Conservation (phyloP, 352 stramenopile genomes). For the Globisporangium yorkense region DNA sequence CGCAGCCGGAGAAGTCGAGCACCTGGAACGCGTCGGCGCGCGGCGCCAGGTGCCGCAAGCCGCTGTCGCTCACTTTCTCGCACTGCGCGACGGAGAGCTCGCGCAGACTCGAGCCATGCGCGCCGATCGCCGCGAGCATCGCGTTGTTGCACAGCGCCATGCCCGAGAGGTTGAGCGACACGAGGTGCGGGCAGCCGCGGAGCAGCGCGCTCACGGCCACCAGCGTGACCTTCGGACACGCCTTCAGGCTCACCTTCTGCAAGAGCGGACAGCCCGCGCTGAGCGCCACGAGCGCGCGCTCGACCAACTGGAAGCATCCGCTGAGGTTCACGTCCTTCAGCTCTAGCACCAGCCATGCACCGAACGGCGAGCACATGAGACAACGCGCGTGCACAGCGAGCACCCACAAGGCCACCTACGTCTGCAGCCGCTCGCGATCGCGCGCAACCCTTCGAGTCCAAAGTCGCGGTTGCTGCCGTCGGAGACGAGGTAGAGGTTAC, state of each 20-base stretch:
- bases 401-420: conserved; percentile 14
- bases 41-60: conserved; percentile 38
- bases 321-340: conserved; percentile 51
- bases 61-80: conserved; percentile 52
- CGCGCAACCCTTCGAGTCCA: conserved; percentile 88
- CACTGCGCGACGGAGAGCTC: conserved; percentile 62
- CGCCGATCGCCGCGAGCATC: conserved; percentile 43
- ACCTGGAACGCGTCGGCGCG: conserved; percentile 57
- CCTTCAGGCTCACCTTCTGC: conserved; percentile 65
- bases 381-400: neutral
- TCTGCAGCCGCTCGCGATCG: conserved; percentile 55
- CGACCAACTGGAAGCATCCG: conserved; percentile 80
- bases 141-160: conserved; percentile 56
- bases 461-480: conserved; percentile 91
- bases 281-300: conserved; percentile 78
- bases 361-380: neutral
- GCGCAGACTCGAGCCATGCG: conserved; percentile 22
- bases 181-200: conserved; percentile 38
- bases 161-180: conserved; percentile 45
- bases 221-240: conserved; percentile 79
- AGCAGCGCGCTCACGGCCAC: conserved; percentile 56
- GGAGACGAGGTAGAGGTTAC: conserved; percentile 87
- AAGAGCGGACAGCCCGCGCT: conserved; percentile 45
- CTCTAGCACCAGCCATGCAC: conserved; percentile 9
- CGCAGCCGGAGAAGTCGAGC: conserved; percentile 54